phyloP scores from a whole-genome alignment of 2,329 filamentous ascomycete species.

The Diaporthe australafricana region DNA sequence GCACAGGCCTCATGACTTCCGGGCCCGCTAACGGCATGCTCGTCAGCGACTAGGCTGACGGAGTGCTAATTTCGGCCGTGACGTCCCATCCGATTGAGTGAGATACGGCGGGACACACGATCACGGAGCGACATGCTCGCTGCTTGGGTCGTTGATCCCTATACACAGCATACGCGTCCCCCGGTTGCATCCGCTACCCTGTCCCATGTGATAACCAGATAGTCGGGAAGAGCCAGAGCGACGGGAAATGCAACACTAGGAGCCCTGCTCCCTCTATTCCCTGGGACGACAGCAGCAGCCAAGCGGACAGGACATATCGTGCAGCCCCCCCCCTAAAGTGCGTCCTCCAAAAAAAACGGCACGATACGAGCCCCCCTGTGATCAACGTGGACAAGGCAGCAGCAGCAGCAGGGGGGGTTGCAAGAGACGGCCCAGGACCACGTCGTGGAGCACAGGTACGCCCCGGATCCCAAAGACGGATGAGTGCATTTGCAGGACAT shows the following conservation, averaged over 20 bases:
- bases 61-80: conserved; percentile 20
- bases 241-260: conserved; percentile 4
- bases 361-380: conserved; percentile 29
- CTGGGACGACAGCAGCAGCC: too few relatives aligned
- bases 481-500: conserved; percentile 16
- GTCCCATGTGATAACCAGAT: conserved; percentile 37
- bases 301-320: background rate
- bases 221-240: conserved; percentile 28
- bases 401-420: background rate
- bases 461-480: conserved; percentile 21
- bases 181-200: conserved; percentile 24
- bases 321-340: background rate
- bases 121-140: conserved; percentile 3
- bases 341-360: conserved; percentile 4
- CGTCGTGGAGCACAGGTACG: conserved; percentile 3
- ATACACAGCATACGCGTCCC: conserved; percentile 28
- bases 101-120: conserved; percentile 5
- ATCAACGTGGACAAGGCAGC: background rate
- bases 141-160: conserved; percentile 10
- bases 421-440: background rate
- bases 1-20: background rate
- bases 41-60: background rate
- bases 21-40: background rate
- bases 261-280: too few relatives aligned
- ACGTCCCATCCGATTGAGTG: conserved; percentile 7